Percentiles rank a stretch among this genome's conserved stretches.
phyloP scores from a whole-genome alignment of 2,329 filamentous ascomycete genomes.

The Drechslerella dactyloides region DNA sequence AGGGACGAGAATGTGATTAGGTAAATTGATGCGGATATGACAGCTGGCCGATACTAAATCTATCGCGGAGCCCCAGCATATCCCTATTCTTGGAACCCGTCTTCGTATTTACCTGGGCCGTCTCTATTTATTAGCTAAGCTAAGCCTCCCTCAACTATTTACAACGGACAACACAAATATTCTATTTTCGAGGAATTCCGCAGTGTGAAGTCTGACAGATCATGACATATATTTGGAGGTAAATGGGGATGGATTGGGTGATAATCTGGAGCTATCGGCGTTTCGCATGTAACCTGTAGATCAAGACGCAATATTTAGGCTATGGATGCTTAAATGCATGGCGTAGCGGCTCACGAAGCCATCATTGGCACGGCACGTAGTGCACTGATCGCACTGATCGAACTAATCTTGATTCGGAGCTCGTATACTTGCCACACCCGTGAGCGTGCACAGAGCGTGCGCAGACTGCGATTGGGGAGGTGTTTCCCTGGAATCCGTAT shows the following conservation, averaged over 20 bases:
- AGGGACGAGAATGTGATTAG: slow-evolving; percentile 14
- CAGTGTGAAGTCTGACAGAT: slow-evolving; percentile 22
- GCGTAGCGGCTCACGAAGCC: not conserved
- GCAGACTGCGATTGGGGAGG: not conserved
- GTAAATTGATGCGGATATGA: slow-evolving; percentile 23
- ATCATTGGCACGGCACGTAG: not conserved
- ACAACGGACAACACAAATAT: slow-evolving; percentile 49
- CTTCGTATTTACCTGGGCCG: slow-evolving; percentile 36
- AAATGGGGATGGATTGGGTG: not conserved
- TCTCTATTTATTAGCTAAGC: slow-evolving; percentile 48
- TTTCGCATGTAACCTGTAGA: slow-evolving; percentile 26
- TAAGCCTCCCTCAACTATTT: slow-evolving; percentile 29
- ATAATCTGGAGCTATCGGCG: slow-evolving; percentile 9
- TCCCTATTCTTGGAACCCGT: slow-evolving; percentile 49
- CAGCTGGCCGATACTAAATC: slow-evolving; percentile 12
- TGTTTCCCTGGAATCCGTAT: not conserved
- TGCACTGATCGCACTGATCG: slow-evolving; percentile 11
- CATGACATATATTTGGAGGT: slow-evolving; percentile 18
- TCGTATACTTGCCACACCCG: slow-evolving; percentile 47
- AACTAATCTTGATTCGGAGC: slow-evolving; percentile 20
- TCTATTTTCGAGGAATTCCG: slow-evolving; percentile 6
- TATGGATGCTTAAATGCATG: slow-evolving; percentile 8
- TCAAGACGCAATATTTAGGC: slow-evolving; percentile 47
- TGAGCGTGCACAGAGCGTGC: not conserved
- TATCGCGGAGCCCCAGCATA: slow-evolving; percentile 34